Percentiles rank a stretch among this genome's conserved stretches.
Conservation (phyloP, 768 basidiomycete genomes). For the Phylloporus arenicola region DNA sequence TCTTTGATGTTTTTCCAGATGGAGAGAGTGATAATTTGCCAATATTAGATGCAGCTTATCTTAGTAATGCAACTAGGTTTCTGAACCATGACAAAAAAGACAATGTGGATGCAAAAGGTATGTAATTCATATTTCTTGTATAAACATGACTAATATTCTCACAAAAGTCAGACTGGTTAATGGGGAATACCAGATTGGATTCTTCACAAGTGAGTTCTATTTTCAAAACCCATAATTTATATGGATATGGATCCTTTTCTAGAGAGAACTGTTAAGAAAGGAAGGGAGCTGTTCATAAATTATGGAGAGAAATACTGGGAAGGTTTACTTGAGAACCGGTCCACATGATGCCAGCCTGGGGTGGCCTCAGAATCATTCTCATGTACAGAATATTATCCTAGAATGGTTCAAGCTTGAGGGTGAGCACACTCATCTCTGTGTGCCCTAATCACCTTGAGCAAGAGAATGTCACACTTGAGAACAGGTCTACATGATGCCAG, state of each 20-base stretch:
- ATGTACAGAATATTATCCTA: background rate
- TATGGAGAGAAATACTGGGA: conserved; percentile 32
- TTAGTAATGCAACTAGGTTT: conserved; percentile 43
- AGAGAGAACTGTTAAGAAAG: conserved; percentile 25
- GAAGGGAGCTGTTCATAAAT: conserved; percentile 32
- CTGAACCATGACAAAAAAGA: conserved; percentile 32
- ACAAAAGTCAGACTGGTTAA: conserved; percentile 25
- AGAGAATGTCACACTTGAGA: no score
- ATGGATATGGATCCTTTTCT: background rate
- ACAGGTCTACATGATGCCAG: no score
- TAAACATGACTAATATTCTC: background rate
- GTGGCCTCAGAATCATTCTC: no score
- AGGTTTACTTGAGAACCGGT: background rate
- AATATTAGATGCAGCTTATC: conserved; percentile 34
- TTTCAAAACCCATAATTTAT: background rate
- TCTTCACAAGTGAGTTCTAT: conserved; percentile 31
- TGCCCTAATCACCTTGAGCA: no score
- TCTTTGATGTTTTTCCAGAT: conserved; percentile 22
- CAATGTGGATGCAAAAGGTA: conserved; percentile 26
- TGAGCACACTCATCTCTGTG: no score
- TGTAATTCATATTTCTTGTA: conserved; percentile 1
- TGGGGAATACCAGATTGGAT: conserved; percentile 34
- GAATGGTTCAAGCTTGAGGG: no score
- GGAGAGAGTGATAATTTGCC: background rate
- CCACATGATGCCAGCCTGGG: background rate